Evolutionary conservation across 108 stramenopile genomes (phyloP).

Genomic region (Fragilaria radians): DNA sequence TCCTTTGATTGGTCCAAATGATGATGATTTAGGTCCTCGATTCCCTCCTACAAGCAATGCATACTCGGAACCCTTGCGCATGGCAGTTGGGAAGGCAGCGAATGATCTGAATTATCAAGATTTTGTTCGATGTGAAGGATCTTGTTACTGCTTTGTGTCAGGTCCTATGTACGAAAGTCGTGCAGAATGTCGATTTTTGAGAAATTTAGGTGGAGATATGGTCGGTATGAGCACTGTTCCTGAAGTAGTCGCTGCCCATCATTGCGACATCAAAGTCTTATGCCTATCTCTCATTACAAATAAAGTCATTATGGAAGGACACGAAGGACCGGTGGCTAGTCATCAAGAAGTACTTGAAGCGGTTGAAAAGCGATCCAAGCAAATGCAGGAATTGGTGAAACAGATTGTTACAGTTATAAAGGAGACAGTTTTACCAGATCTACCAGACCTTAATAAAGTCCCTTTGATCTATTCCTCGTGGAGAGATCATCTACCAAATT

Average conservation of each 20-base stretch:
- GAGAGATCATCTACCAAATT: too few species aligned
- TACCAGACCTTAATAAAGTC: conserved; percentile 32
- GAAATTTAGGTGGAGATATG: conserved; percentile 57
- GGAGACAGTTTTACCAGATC: conserved; percentile 16
- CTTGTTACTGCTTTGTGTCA: conserved; percentile 82
- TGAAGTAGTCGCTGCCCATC: conserved; percentile 86
- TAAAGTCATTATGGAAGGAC: conserved; percentile 60
- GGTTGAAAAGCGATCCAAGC: conserved; percentile 51
- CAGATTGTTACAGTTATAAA: conserved; percentile 37
- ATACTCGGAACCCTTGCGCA: conserved; percentile 44
- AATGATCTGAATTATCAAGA: conserved; percentile 36
- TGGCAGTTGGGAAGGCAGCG: conserved; percentile 47
- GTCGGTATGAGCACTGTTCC: conserved; percentile 90
- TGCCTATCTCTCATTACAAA: conserved; percentile 86
- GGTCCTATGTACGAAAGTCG: conserved; percentile 91
- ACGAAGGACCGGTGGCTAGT: conserved; percentile 52
- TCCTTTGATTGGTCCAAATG: conserved; percentile 84
- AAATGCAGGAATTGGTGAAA: conserved; percentile 66
- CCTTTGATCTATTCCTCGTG: too few species aligned
- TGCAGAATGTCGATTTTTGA: conserved; percentile 73
- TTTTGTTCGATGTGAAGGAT: conserved; percentile 57
- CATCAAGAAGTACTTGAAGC: conserved; percentile 90
- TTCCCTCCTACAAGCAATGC: conserved; percentile 82
- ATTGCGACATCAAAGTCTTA: conserved; percentile 82
- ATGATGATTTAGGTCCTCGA: conserved; percentile 81